These are phyloP conservation scores for Phaeoacremonium minimum DNA, from an alignment of 2,329 filamentous ascomycete species.

Conservation along the genomic window DNA sequence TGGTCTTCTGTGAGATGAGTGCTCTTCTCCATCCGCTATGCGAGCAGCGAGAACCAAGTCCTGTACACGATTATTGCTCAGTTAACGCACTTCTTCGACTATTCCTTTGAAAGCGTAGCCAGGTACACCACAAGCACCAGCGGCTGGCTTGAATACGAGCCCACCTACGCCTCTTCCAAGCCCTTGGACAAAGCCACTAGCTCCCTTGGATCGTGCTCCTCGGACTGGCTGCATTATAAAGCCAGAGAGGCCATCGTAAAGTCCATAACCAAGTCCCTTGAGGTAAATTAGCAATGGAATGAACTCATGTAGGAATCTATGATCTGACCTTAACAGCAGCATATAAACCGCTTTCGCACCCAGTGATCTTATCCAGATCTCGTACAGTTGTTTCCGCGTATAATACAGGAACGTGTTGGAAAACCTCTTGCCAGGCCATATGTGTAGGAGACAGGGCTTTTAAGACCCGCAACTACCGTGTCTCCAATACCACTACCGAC, in stretches of 20 bases:
- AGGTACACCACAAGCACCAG: not conserved
- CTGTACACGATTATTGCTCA: too few relatives aligned
- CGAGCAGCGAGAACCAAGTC: too few relatives aligned
- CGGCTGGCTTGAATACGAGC: not conserved
- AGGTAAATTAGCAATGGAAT: not conserved
- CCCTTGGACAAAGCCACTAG: not conserved
- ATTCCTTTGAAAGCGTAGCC: not conserved
- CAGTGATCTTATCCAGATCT: not conserved
- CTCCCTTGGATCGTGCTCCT: not conserved
- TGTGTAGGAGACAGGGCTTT: not conserved
- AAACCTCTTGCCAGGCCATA: not conserved
- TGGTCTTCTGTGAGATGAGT: too few relatives aligned
- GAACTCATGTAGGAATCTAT: not conserved
- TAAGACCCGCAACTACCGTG: not conserved
- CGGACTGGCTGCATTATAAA: not conserved
- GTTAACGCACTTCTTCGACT: too few relatives aligned
- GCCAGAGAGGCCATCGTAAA: not conserved
- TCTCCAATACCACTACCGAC: not conserved
- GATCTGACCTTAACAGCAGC: not conserved
- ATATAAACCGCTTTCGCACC: not conserved
- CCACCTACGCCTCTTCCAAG: not conserved
- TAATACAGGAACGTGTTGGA: not conserved
- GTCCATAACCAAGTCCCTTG: not conserved
- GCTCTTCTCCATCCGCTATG: too few relatives aligned
- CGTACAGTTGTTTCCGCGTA: not conserved